These are phyloP conservation scores for Thermoascus crustaceus DNA, from an alignment of 2,329 filamentous ascomycete species.

Conservation along the genomic window DNA sequence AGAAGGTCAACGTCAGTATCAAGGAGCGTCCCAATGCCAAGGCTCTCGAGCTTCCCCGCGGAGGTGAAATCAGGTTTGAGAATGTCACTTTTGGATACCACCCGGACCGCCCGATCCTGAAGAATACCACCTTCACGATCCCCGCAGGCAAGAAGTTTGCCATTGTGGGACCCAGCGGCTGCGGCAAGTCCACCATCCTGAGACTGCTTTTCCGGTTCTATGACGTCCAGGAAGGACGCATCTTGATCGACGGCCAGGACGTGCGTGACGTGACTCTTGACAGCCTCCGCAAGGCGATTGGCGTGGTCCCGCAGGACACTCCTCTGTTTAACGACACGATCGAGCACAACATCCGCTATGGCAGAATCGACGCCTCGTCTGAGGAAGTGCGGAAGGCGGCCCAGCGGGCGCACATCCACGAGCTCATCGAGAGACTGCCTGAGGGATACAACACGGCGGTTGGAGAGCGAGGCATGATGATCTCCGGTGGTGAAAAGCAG, in stretches of 20 bases:
- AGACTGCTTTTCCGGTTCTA: conserved; percentile 91
- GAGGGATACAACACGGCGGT: conserved; percentile 89
- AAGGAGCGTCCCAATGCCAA: conserved; percentile 68
- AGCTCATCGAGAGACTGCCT: conserved; percentile 69
- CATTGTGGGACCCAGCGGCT: conserved; percentile 88
- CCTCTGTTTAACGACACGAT: conserved; percentile 96
- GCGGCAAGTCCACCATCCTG: conserved; percentile 90
- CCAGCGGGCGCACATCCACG: conserved; percentile 73
- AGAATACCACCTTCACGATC: conserved; percentile 76
- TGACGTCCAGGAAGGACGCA: conserved; percentile 75
- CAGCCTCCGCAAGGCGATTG: conserved; percentile 75
- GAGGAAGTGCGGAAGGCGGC: conserved; percentile 72
- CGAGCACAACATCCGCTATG: conserved; percentile 91
- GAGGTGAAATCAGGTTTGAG: conserved; percentile 88
- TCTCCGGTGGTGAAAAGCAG: conserved; percentile 91
- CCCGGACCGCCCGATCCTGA: conserved; percentile 75
- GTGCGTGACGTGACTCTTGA: conserved; percentile 75
- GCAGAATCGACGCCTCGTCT: conserved; percentile 64
- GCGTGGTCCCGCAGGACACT: conserved; percentile 94
- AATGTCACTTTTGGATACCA: conserved; percentile 94
- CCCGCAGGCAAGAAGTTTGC: conserved; percentile 94
- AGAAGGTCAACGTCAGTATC: conserved; percentile 89
- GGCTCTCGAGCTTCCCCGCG: conserved; percentile 61
- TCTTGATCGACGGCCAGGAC: conserved; percentile 89
- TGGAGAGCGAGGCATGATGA: conserved; percentile 93